Evolutionary conservation across 495 filamentous ascomycete genomes (phyloP).

Genomic region (Schizothecium vesticola): DNA sequence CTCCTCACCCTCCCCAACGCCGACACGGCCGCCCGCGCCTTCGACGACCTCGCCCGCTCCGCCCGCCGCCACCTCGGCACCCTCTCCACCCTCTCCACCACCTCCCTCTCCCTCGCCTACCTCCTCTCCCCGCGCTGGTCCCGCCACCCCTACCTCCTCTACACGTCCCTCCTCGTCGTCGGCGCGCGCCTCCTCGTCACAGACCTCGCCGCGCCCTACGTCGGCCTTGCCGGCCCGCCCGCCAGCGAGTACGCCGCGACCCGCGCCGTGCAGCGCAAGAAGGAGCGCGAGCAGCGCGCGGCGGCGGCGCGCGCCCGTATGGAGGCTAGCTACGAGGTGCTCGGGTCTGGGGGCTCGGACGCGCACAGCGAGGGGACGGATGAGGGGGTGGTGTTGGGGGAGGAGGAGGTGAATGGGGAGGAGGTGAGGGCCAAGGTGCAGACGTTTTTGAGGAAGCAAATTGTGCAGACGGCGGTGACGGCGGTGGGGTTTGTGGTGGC

Average conservation of each 20-base stretch:
- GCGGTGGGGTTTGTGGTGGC: constrained; percentile 67
- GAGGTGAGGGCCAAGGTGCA: constrained; percentile 67
- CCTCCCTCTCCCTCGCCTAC: constrained; percentile 68
- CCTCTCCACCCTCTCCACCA: constrained; percentile 55
- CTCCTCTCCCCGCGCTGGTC: constrained; percentile 60
- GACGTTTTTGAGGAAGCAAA: constrained; percentile 55
- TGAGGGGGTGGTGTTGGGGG: constrained; percentile 28
- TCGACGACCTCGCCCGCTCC: constrained; percentile 55
- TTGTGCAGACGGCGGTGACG: constrained; percentile 53
- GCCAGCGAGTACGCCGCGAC: constrained; percentile 7
- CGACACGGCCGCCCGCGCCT: constrained; percentile 55
- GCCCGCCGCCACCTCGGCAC: constrained; percentile 54
- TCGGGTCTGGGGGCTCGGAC: constrained; percentile 39
- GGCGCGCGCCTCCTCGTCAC: constrained; percentile 50
- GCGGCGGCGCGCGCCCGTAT: constrained; percentile 29
- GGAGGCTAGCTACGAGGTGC: constrained; percentile 62
- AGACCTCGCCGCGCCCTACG: constrained; percentile 48
- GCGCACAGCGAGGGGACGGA: constrained; percentile 42
- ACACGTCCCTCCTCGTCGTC: constrained; percentile 59
- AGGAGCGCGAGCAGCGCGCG: constrained; percentile 5
- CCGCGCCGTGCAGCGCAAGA: constrained; percentile 19
- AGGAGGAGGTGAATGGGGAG: constrained; percentile 67
- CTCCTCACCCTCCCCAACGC: constrained; percentile 73
- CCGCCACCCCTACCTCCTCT: constrained; percentile 81
- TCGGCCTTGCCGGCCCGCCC: constrained; percentile 35